Conservation (phyloP, 495 filamentous ascomycete genomes). For the Penicillium ochrochloron region DNA sequence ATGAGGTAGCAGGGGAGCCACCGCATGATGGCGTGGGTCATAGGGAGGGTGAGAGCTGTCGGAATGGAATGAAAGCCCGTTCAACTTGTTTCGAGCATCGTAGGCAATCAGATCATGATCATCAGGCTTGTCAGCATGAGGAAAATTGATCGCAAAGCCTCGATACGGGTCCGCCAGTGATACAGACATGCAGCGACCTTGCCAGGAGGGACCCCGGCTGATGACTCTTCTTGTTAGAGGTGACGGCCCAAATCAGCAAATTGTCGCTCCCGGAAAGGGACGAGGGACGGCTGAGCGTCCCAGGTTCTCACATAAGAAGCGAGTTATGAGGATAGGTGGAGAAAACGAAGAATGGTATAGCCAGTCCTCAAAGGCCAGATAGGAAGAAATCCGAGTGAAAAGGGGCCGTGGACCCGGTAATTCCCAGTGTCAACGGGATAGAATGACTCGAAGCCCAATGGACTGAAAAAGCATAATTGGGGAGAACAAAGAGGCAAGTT, state of each 20-base stretch:
- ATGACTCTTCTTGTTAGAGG: slow-evolving; percentile 13
- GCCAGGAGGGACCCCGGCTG: slow-evolving; percentile 48
- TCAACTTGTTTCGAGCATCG: slow-evolving; percentile 34
- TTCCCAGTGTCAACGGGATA: slow-evolving; percentile 2
- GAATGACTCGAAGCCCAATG: slow-evolving; percentile 1
- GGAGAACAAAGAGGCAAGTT: slow-evolving; percentile 5
- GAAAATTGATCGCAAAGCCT: slow-evolving; percentile 46
- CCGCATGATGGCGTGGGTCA: slow-evolving; percentile 38
- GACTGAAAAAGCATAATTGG: slow-evolving; percentile 9
- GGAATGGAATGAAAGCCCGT: slow-evolving; percentile 36
- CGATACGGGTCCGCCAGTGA: slow-evolving; percentile 49
- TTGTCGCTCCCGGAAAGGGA: slow-evolving; percentile 8
- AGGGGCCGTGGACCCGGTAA: background rate
- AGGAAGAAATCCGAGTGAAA: background rate
- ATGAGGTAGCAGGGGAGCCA: slow-evolving; percentile 28
- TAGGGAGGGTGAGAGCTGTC: slow-evolving; percentile 38
- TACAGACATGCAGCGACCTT: slow-evolving; percentile 48
- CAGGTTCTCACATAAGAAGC: slow-evolving; percentile 20
- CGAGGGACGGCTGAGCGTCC: slow-evolving; percentile 5
- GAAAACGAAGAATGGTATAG: background rate
- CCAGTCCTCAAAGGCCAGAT: slow-evolving; percentile 1
- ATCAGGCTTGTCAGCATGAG: slow-evolving; percentile 27
- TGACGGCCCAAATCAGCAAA: slow-evolving; percentile 8
- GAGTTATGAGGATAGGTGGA: background rate
- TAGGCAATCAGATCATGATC: slow-evolving; percentile 41